Percentiles rank a stretch among this genome's conserved stretches.
Evolutionary conservation across 148 eudicot genomes (phyloP).

Genomic region (Rhododendron mucronatum): DNA sequence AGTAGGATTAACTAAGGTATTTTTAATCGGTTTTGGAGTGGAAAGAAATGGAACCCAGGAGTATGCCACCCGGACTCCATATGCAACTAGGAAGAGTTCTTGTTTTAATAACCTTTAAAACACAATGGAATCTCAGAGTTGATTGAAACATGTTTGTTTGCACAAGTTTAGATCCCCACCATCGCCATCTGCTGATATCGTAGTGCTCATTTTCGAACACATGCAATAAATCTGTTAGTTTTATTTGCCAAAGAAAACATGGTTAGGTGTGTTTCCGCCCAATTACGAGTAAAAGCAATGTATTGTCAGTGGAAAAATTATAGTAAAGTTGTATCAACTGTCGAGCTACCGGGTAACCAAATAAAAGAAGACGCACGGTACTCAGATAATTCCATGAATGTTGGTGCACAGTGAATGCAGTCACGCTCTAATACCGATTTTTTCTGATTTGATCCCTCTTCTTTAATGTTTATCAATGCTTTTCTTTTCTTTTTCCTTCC

Average conservation of each 20-base stretch:
- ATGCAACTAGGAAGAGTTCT: neutral
- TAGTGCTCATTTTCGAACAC: neutral
- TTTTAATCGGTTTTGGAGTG: neutral
- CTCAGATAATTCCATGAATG: neutral
- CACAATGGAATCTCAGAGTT: neutral
- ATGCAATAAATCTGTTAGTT: neutral
- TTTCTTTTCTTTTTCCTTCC: neutral
- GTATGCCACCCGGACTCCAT: neutral
- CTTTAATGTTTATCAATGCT: neutral
- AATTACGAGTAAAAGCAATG: neutral
- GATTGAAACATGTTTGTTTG: neutral
- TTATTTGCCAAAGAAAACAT: neutral
- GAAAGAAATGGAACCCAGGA: neutral
- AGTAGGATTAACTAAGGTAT: neutral
- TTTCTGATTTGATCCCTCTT: neutral
- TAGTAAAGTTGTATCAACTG: neutral
- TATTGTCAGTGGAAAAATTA: neutral
- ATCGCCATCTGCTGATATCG: neutral
- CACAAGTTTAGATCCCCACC: neutral
- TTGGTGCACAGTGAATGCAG: neutral
- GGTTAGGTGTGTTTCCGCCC: neutral
- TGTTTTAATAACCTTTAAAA: neutral
- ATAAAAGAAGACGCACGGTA: neutral
- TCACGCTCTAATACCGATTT: neutral
- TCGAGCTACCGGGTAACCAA: neutral